Conservation (phyloP, 768 basidiomycete species). For the Daedaleopsis sinensis region DNA sequence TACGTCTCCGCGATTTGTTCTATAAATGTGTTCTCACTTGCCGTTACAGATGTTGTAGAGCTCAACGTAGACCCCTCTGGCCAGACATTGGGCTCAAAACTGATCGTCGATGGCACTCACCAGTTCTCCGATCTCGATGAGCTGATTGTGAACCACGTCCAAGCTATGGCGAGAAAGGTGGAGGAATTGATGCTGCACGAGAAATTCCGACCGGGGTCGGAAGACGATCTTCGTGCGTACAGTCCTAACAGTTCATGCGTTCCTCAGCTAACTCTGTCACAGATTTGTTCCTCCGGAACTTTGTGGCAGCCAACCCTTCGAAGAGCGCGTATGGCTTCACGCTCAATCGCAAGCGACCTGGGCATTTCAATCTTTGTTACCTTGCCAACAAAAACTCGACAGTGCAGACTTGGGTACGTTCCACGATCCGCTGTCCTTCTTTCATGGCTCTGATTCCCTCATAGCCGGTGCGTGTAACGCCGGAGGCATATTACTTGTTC, state of each 20-base stretch:
- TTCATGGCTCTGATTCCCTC: background rate
- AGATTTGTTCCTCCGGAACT: constrained; percentile 90
- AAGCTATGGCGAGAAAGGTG: constrained; percentile 89
- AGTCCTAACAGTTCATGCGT: background rate
- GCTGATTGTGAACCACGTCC: constrained; percentile 94
- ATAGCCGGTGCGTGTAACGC: constrained; percentile 84
- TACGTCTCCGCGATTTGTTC: constrained; percentile 39
- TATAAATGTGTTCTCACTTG: background rate
- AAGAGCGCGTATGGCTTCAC: constrained; percentile 97
- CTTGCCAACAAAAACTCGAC: constrained; percentile 87
- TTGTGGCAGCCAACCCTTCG: constrained; percentile 89
- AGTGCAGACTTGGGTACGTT: constrained; percentile 88
- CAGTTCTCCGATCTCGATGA: constrained; percentile 95
- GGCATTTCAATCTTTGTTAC: constrained; percentile 93
- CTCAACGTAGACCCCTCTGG: constrained; percentile 75
- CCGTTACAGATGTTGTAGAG: constrained; percentile 74
- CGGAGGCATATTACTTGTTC: constrained; percentile 88
- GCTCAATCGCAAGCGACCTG: constrained; percentile 85
- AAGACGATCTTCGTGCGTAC: constrained; percentile 89
- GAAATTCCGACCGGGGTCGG: constrained; percentile 87
- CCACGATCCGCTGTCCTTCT: too few relatives aligned
- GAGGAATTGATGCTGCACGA: constrained; percentile 96
- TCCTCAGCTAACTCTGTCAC: constrained; percentile 1
- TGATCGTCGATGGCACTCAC: constrained; percentile 77
- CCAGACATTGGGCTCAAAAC: constrained; percentile 61